A percentile compares a stretch with the other conserved stretches of the same genome.
Evolutionary conservation across 1,284 basidiomycete species (phyloP).

Genomic region (Cutaneotrichosporon dermatis): DNA sequence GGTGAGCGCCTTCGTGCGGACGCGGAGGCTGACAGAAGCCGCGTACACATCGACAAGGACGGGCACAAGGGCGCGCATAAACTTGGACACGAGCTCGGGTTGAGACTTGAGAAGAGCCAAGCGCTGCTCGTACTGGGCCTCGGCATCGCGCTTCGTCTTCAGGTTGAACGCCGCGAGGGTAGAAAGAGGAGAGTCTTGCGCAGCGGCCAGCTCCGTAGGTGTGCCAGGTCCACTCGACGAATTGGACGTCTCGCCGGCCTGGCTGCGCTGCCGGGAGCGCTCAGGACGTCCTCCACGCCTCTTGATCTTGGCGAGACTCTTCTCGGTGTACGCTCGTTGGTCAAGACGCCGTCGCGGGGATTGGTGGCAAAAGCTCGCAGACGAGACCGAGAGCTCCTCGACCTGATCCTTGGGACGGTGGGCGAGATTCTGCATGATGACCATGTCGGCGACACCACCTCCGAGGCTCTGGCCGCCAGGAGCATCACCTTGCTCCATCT

Average conservation of each 20-base stretch:
- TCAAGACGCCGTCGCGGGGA: conserved; percentile 94
- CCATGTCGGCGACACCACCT: conserved; percentile 86
- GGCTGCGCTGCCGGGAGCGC: conserved; percentile 7
- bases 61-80: conserved; percentile 80
- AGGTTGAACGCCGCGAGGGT: conserved; percentile 7
- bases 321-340: conserved; percentile 81
- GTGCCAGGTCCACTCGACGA: conserved; percentile 25
- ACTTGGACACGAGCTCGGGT: conserved; percentile 68
- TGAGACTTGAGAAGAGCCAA: conserved; percentile 63
- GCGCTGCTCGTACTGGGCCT: conserved; percentile 45
- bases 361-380: conserved; percentile 81
- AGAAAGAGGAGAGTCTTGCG: conserved; percentile 1
- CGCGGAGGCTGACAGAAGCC: conserved; percentile 79
- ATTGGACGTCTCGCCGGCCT: conserved; percentile 1
- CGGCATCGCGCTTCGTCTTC: conserved; percentile 40
- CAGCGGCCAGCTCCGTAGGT: conserved; percentile 12
- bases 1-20: conserved; percentile 79
- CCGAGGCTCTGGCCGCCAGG: conserved; percentile 63
- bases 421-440: conserved; percentile 93
- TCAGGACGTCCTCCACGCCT: conserved; percentile 26
- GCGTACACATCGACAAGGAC: conserved; percentile 92
- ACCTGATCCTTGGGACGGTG: conserved; percentile 95
- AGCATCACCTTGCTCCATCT: conserved; percentile 62
- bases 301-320: conserved; percentile 57
- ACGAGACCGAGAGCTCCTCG: conserved; percentile 79